A percentile compares a stretch with the other conserved stretches of the same genome.
These are phyloP conservation scores for Haberlea rhodopensis DNA, from an alignment of 257 asterid genomes.

Conservation along the genomic window DNA sequence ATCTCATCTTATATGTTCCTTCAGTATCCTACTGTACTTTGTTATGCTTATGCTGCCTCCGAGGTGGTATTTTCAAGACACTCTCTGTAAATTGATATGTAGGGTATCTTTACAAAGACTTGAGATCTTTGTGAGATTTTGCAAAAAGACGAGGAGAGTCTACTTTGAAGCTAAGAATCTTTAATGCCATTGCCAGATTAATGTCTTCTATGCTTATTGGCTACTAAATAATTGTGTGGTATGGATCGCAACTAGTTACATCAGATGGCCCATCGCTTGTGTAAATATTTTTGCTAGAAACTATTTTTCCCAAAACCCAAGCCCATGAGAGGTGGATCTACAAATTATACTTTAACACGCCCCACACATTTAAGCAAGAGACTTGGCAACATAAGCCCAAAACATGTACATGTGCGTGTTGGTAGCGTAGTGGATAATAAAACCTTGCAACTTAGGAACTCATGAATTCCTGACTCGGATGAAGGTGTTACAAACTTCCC, in stretches of 20 bases:
- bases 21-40: background rate
- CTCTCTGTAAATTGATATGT: background rate
- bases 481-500: background rate
- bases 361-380: background rate
- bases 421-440: background rate
- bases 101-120: background rate
- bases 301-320: background rate
- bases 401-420: background rate
- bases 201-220: background rate
- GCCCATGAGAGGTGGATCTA: background rate
- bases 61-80: conserved; percentile 4
- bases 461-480: background rate
- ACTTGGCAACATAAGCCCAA: background rate
- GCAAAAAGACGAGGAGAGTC: conserved; percentile 8
- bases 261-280: background rate
- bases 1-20: background rate
- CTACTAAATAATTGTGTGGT: background rate
- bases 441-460: background rate
- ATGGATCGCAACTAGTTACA: background rate
- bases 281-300: background rate
- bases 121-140: background rate
- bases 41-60: background rate
- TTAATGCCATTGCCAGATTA: background rate
- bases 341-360: background rate
- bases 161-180: background rate